These are phyloP conservation scores for Agapanthus africanus DNA, from an alignment of 106 monocot genomes.

Conservation along the genomic window DNA sequence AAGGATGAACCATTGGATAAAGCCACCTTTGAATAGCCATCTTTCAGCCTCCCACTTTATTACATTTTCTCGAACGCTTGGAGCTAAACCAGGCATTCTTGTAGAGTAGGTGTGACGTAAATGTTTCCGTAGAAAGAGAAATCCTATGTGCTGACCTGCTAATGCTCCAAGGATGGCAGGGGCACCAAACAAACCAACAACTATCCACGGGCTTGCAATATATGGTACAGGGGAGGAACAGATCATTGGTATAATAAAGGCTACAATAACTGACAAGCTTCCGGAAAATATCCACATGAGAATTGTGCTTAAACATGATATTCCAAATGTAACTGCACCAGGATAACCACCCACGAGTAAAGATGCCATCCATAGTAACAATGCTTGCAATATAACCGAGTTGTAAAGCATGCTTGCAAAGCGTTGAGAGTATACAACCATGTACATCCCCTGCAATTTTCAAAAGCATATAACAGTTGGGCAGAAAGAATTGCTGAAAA, in stretches of 20 bases:
- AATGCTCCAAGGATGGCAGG: slow-evolving; percentile 86
- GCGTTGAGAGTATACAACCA: slow-evolving; percentile 67
- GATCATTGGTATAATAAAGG: slow-evolving; percentile 53
- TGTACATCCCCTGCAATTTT: slow-evolving; percentile 80
- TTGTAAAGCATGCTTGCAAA: slow-evolving; percentile 75
- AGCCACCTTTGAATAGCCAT: slow-evolving; percentile 95
- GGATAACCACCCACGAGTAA: slow-evolving; percentile 69
- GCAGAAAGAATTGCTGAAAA: no score
- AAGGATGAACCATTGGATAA: slow-evolving; percentile 76
- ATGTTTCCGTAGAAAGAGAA: slow-evolving; percentile 54
- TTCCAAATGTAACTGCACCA: slow-evolving; percentile 46
- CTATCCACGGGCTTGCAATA: slow-evolving; percentile 74
- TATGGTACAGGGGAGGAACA: slow-evolving; percentile 64
- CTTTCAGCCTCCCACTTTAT: slow-evolving; percentile 74
- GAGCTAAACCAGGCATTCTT: slow-evolving; percentile 16
- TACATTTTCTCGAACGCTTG: slow-evolving; percentile 23
- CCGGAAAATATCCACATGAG: slow-evolving; percentile 81
- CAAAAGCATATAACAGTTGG: not conserved
- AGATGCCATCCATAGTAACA: slow-evolving; percentile 75
- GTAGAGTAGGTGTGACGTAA: slow-evolving; percentile 21
- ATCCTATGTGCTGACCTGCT: slow-evolving; percentile 85
- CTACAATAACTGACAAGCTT: slow-evolving; percentile 50
- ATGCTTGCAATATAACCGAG: slow-evolving; percentile 76
- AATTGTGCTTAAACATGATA: slow-evolving; percentile 60
- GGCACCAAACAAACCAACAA: slow-evolving; percentile 79